Evolutionary conservation across 306 rosid species (phyloP), one percentile per base, ranked within the genome.

Genomic region (Cucumis hystrix): DNA sequence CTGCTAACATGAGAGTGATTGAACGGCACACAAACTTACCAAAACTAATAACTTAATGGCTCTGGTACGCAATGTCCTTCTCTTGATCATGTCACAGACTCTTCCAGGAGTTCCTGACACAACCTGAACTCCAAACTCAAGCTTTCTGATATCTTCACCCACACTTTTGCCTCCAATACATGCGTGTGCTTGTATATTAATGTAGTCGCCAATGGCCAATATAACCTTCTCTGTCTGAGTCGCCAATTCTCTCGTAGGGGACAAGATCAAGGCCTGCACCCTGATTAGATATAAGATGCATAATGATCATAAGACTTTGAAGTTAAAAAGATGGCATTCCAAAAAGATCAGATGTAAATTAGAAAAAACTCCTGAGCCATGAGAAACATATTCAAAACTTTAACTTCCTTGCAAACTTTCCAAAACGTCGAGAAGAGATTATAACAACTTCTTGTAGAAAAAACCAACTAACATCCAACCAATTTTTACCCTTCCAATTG

Each of bases 51-150:
- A 71, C 75, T 96, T 96, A 76, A 96, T 96, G 64, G 95, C 91
- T 81, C 98, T 86, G 6, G 99, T 96, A 69, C 97, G 96, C 79
- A 96, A 78, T 2, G 97, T 92, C 83, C 99, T 92, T 87, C 99
- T 91, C 77, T 96, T 96, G 69, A 96, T 96, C 99, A 96, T 96
- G 82, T 96, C 99, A 82, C 97, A 92, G 16, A 92, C 99, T 78
- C 99, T 87, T 5, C 99, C 99, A 55, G 99, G 99, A 76, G 99
- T 96, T 82, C 99, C 99, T 66, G 99, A 96, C 52, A 96, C 99
- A 55, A 92, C 96, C 74, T 96, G 99, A 80, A 96, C 99, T 77
- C 99, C 99, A 77, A 91, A 79, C 84, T 96, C 99, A 3, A 96
- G 91, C 86, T 96, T 91, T 81, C 99, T 84, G 21, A 96, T 92